Evolutionary conservation across 129 eudicot species (phyloP).

Genomic region (Rutidosis leptorrhynchoides): DNA sequence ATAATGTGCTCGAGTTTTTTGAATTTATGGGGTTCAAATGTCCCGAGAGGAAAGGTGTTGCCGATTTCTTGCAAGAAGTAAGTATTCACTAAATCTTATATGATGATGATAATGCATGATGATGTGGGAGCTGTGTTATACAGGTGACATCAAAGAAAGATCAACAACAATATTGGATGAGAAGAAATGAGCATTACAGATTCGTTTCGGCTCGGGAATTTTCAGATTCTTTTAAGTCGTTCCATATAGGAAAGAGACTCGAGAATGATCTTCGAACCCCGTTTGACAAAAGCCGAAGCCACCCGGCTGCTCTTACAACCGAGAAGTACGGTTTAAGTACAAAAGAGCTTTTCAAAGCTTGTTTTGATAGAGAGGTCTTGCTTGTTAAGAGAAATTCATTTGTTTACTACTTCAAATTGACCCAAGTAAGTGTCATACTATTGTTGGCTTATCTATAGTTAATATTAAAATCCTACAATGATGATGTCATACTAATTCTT

Average conservation of each 20-base stretch:
- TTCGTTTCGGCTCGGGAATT: constrained; percentile 45
- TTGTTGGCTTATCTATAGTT: neutral
- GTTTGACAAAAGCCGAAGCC: constrained; percentile 47
- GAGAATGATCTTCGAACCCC: constrained; percentile 41
- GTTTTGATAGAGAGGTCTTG: constrained; percentile 43
- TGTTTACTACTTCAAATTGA: constrained; percentile 33
- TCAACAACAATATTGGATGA: constrained; percentile 51
- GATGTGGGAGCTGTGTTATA: constrained; percentile 4
- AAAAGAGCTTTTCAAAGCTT: constrained; percentile 50
- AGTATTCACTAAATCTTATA: neutral
- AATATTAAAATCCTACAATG: too few species aligned
- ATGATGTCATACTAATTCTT: too few species aligned
- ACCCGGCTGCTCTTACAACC: constrained; percentile 58
- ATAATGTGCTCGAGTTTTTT: constrained; percentile 59
- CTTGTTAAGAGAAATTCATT: constrained; percentile 59
- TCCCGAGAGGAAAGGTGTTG: constrained; percentile 57
- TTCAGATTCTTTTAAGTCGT: constrained; percentile 45
- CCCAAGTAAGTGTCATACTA: constrained; percentile 38
- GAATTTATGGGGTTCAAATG: constrained; percentile 61
- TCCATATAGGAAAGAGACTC: constrained; percentile 35
- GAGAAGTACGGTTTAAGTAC: constrained; percentile 39
- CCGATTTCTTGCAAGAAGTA: constrained; percentile 71
- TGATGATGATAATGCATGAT: too few species aligned
- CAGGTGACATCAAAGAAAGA: constrained; percentile 66
- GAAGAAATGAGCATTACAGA: constrained; percentile 38